These are phyloP conservation scores for Dactylonectria macrodidyma DNA, from an alignment of 2,329 filamentous ascomycete genomes.

Conservation along the genomic window DNA sequence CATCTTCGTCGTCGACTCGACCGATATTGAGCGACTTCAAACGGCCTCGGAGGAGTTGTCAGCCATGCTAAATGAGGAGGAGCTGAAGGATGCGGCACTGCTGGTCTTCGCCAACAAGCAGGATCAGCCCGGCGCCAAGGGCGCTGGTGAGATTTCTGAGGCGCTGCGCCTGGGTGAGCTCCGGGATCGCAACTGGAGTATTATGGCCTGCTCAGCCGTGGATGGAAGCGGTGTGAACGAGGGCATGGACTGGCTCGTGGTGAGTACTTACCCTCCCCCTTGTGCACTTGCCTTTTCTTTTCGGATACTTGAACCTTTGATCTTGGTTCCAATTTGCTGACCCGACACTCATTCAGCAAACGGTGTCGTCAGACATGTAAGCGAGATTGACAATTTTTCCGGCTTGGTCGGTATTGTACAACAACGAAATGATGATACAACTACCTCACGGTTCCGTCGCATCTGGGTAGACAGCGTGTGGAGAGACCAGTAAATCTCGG, in stretches of 20 bases:
- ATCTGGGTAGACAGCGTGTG: slow-evolving; percentile 47
- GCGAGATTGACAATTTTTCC: slow-evolving; percentile 34
- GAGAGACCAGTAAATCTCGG: slow-evolving; percentile 39
- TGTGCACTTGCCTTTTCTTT: not conserved
- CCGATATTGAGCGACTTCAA: slow-evolving; percentile 94
- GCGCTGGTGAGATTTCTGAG: slow-evolving; percentile 96
- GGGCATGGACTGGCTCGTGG: slow-evolving; percentile 99
- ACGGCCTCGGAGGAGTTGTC: slow-evolving; percentile 94
- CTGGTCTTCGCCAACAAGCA: slow-evolving; percentile 99
- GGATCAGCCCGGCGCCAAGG: slow-evolving; percentile 96
- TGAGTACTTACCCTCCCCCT: slow-evolving; percentile 71
- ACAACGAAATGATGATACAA: slow-evolving; percentile 52
- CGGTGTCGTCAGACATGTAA: slow-evolving; percentile 53
- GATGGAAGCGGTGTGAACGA: slow-evolving; percentile 95
- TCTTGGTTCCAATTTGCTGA: slow-evolving; percentile 20
- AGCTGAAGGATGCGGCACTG: slow-evolving; percentile 91
- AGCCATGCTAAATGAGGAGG: slow-evolving; percentile 97
- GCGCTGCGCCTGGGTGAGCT: slow-evolving; percentile 91
- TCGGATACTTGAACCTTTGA: not conserved
- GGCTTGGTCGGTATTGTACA: slow-evolving; percentile 48
- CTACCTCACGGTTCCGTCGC: slow-evolving; percentile 46
- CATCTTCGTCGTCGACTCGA: slow-evolving; percentile 98
- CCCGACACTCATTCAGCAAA: slow-evolving; percentile 49
- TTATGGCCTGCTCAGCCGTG: slow-evolving; percentile 96
- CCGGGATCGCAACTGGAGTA: slow-evolving; percentile 98